phyloP scores from a whole-genome alignment of 768 basidiomycete genomes.

The Hygrocybe punicea region DNA sequence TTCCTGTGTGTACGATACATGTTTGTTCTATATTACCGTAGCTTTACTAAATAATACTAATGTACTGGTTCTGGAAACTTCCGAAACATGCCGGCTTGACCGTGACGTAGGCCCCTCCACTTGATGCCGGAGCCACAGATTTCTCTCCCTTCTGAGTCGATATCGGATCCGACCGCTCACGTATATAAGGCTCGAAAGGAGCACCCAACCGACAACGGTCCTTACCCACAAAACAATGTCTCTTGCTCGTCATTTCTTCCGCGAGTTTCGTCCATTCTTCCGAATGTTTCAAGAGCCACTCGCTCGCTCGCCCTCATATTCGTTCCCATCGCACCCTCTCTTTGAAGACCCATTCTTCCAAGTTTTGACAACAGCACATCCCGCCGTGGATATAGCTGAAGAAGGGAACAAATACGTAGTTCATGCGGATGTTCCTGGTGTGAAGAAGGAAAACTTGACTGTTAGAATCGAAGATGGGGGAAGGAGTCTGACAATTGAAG shows the following conservation, averaged over 20 bases:
- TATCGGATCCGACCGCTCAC: not conserved
- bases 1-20: not conserved
- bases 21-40: constrained; percentile 1
- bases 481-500: constrained; percentile 69
- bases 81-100: constrained; percentile 1
- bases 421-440: constrained; percentile 75
- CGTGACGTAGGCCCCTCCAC: not conserved
- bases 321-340: constrained; percentile 30
- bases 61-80: constrained; percentile 4
- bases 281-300: constrained; percentile 74
- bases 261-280: constrained; percentile 72
- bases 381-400: constrained; percentile 67
- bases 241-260: constrained; percentile 58
- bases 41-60: not conserved
- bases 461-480: constrained; percentile 69
- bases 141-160: no score
- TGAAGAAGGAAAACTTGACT: constrained; percentile 72
- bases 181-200: not conserved
- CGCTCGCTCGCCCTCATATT: constrained; percentile 33
- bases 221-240: constrained; percentile 46
- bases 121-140: no score
- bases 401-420: constrained; percentile 61
- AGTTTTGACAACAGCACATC: constrained; percentile 34
- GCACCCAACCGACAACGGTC: not conserved
- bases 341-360: constrained; percentile 53